phyloP scores from a whole-genome alignment of 2,329 filamentous ascomycete species.

The Fulvia fulva region DNA sequence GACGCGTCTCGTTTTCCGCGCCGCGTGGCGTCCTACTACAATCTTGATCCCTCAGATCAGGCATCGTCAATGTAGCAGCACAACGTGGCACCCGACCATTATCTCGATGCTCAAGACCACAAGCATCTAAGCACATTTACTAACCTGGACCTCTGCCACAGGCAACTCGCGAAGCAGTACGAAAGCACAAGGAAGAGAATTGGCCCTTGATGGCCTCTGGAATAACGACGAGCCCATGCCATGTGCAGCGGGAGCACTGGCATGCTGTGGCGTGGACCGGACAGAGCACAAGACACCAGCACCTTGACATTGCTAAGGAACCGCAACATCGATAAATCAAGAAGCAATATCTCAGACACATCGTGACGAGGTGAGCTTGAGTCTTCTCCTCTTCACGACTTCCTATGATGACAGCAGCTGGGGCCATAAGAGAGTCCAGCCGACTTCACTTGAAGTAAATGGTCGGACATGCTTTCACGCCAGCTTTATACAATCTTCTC shows the following conservation, averaged over 20 bases:
- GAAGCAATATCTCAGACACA: too few species aligned
- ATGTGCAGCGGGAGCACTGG: constrained; percentile 19
- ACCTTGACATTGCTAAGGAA: too few species aligned
- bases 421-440: constrained; percentile 32
- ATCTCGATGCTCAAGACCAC: constrained; percentile 19
- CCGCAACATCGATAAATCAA: too few species aligned
- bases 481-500: constrained; percentile 33
- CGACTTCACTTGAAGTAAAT: constrained; percentile 10
- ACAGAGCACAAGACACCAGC: constrained; percentile 14
- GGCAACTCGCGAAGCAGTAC: constrained; percentile 12
- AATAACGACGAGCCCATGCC: constrained; percentile 16
- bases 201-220: constrained; percentile 17
- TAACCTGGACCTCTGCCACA: constrained; percentile 22
- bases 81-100: constrained; percentile 20
- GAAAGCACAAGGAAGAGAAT: constrained; percentile 19
- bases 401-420: constrained; percentile 27
- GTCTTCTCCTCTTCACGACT: neutral
- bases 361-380: constrained; percentile 4
- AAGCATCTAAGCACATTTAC: constrained; percentile 20
- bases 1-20: too few species aligned
- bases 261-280: constrained; percentile 24
- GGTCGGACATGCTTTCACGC: constrained; percentile 32
- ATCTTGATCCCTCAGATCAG: neutral
- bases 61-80: constrained; percentile 1
- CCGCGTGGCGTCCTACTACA: too few species aligned